Evolutionary conservation across 2,329 filamentous ascomycete genomes (phyloP).

Genomic region (Chaetomiaceae sp.): DNA sequence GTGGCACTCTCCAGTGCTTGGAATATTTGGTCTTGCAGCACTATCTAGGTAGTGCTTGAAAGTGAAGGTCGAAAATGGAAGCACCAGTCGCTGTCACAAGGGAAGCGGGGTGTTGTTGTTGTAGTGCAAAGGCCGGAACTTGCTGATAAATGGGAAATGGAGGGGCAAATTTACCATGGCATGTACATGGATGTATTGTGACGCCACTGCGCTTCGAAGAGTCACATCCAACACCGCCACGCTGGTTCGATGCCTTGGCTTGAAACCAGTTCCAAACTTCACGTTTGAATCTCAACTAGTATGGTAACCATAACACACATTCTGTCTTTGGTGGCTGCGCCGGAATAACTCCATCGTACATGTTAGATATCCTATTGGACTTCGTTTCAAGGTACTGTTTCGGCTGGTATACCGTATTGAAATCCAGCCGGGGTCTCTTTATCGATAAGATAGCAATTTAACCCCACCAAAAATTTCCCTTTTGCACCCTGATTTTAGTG

Average conservation of each 20-base stretch:
- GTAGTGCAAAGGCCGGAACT: constrained; percentile 5
- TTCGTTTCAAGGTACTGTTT: too few species aligned
- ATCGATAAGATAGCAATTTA: constrained; percentile 15
- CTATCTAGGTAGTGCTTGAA: not conserved
- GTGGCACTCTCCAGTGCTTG: constrained; percentile 11
- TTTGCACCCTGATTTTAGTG: constrained; percentile 2
- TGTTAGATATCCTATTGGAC: too few species aligned
- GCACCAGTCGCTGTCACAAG: not conserved
- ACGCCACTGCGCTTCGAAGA: not conserved
- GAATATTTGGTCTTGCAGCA: not conserved
- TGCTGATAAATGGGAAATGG: constrained; percentile 38
- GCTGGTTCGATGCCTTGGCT: too few species aligned
- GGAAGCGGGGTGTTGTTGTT: constrained; percentile 21
- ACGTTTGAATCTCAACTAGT: too few species aligned
- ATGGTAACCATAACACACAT: too few species aligned
- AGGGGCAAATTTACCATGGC: constrained; percentile 43
- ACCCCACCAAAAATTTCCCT: constrained; percentile 30
- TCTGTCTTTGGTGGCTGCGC: too few species aligned
- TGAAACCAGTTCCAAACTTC: too few species aligned
- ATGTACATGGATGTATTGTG: not conserved
- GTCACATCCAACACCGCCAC: too few species aligned
- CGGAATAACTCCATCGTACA: too few species aligned
- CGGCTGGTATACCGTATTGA: not conserved
- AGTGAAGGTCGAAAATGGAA: not conserved
- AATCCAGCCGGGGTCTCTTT: not conserved